phyloP scores from a whole-genome alignment of 306 rosid species.

The Ammopiptanthus mongolicus region DNA sequence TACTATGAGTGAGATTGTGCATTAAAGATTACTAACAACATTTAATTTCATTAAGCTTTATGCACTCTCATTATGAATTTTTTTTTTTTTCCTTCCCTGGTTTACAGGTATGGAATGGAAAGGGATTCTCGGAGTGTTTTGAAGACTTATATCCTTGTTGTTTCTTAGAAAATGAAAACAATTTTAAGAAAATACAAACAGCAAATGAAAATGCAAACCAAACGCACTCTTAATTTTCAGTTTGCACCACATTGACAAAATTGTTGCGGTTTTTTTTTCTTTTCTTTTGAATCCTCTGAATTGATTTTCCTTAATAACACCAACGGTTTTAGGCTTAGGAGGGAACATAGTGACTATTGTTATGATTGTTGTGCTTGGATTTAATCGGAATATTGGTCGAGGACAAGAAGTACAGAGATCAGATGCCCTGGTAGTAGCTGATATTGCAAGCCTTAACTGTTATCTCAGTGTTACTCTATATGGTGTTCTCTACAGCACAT shows the following conservation, averaged over 20 bases:
- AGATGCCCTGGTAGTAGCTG: slow-evolving; percentile 23
- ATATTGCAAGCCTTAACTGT: not conserved
- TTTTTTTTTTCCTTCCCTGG: slow-evolving; percentile 5
- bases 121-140: slow-evolving; percentile 60
- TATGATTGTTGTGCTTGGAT: slow-evolving; percentile 45
- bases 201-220: too few relatives aligned
- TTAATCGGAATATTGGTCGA: slow-evolving; percentile 28
- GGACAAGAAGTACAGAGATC: slow-evolving; percentile 39
- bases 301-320: slow-evolving; percentile 50
- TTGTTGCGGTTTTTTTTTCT: not conserved
- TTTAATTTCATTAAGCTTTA: not conserved
- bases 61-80: slow-evolving; percentile 6
- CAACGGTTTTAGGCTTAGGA: slow-evolving; percentile 66
- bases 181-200: too few relatives aligned
- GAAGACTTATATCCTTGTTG: slow-evolving; percentile 73
- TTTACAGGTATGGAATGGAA: slow-evolving; percentile 81
- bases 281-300: not conserved
- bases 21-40: not conserved
- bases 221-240: not conserved
- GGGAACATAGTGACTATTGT: slow-evolving; percentile 54
- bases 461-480: not conserved
- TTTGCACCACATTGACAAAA: not conserved
- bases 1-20: not conserved
- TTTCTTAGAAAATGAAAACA: too few relatives aligned
- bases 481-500: not conserved